Base-by-base conservation (phyloP, 2,329 filamentous ascomycete species). In the Rutstroemia sp. region DNA sequence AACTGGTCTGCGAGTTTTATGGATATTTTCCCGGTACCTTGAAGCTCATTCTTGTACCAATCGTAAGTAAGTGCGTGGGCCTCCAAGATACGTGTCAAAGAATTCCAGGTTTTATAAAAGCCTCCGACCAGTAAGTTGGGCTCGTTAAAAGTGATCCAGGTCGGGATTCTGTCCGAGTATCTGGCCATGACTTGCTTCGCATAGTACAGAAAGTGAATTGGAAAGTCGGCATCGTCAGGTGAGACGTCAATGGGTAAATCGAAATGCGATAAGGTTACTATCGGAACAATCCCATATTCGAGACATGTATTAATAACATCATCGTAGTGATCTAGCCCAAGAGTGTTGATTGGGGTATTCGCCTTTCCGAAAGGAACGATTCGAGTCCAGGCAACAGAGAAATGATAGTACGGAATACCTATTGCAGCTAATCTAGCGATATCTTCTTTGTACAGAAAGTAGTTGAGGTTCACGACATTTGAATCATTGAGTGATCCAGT, bases 81-180 rank as follows among this genome's bases (percentile, higher is more conserved):
- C 58, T 73, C 75, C 60, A 78, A 55, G 10, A 77, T 72, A 16
- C 71, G 18, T 5, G 37, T 16, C 1, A 42, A 14, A 8, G 39
- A 42, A n/a, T 18, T 42, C 10, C 30, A 12, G 25, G 25, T 27
- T 27, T 27, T 27, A 27, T 27, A 27, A 5, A 27, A 27, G 5
- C 38, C 38, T 16, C 38, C 38, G 14, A 54, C 14, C 4, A 34
- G 25, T 4, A 45, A 42, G n/a, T 77, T 67, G 1, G 77, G 77
- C 65, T 80, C 78, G 60, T 80, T 80, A 64, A 77, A 79, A 1
- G 76, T 79, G 61, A 74, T 73, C 75, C 75, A 79, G 3, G 74
- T 70, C 0, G 76, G 73, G 0, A 80, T 75, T 0, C 77, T 71
- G 52, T 80, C 77, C 1, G 73, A 73, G 60, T 73, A 80, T 57